Evolutionary conservation across 257 asterid genomes (phyloP).

Genomic region (Thymus quinquecostatus): DNA sequence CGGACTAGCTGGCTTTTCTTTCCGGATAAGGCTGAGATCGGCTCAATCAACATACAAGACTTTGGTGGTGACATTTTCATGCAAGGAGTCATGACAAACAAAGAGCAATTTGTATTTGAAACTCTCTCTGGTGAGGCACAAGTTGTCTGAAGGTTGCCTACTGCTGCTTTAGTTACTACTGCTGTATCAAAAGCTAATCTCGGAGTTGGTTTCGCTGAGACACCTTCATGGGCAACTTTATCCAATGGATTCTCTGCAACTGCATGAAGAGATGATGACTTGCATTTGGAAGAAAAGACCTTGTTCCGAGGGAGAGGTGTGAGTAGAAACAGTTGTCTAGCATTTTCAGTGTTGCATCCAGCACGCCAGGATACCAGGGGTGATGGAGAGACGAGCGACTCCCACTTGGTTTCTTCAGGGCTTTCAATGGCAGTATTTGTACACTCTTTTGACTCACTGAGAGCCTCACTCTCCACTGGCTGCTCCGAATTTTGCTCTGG

Average conservation of each 20-base stretch:
- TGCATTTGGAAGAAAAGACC: constrained; percentile 42
- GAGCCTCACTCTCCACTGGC: constrained; percentile 33
- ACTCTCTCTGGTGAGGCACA: constrained; percentile 49
- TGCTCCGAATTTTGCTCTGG: constrained; percentile 44
- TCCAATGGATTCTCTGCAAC: constrained; percentile 34
- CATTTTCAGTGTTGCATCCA: constrained; percentile 61
- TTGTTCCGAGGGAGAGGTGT: constrained; percentile 77
- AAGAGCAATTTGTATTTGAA: constrained; percentile 41
- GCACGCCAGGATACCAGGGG: constrained; percentile 96
- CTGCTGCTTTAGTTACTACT: constrained; percentile 29
- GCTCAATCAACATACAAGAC: constrained; percentile 85
- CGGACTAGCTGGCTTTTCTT: constrained; percentile 46
- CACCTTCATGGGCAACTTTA: constrained; percentile 37
- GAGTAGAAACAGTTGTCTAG: constrained; percentile 83
- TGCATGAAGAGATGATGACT: constrained; percentile 36
- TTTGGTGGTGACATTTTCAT: constrained; percentile 85
- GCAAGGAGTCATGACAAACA: constrained; percentile 73
- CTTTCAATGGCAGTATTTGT: constrained; percentile 42
- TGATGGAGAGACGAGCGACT: constrained; percentile 82
- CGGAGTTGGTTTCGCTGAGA: constrained; percentile 38
- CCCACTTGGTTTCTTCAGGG: constrained; percentile 66
- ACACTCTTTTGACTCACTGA: constrained; percentile 32
- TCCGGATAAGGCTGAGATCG: constrained; percentile 51
- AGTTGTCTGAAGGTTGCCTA: constrained; percentile 29
- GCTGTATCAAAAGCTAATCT: constrained; percentile 31